Base-by-base conservation (phyloP, 331 rosid genomes). In the Acacia pycnantha region DNA sequence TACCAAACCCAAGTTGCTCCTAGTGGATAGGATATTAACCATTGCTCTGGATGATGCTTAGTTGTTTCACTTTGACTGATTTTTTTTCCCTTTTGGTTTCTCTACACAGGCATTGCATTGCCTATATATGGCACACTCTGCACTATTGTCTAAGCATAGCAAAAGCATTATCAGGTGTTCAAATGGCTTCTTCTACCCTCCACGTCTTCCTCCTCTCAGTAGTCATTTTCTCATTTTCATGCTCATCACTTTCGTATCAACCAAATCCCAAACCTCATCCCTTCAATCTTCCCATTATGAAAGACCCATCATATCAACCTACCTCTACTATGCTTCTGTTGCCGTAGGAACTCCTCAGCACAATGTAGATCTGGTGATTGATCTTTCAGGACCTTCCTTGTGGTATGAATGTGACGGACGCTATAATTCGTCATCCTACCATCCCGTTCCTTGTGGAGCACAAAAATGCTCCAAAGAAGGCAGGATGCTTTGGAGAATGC, bases 381-480 rank as follows among this genome's bases (percentile, higher is more conserved):
- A 84, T 81, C 80, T 87, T n/a, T 40, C 74, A 10, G 84, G 87
- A 26, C 82, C 76, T 46, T 61, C 71, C 51, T 79, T 84, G 0
- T 80, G 87, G 87, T 87, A 87, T 22, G 79, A 51, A 3, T 81
- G 85, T n/a, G 18, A 78, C 41, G 24, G 54, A 4, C 50, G 70
- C 33, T 84, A 87, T 81, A 87, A 81, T 26, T 87, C 90, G 3
- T 86, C 89, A 8, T 67, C 89, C 26, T 86, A 83, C 69, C n/a
- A 0, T 8, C 83, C 85, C 0, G 6, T 83, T 4, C 2, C n/a
- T 14, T 86, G 89, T 74, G 79, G 56, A 76, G 68, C 89, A 18
- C 76, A 77, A n/a, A 9, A 15, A 74, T 86, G 89, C 73, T 76
- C 87, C 2, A 21, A 37, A 0, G 56, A 6, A 27, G 61, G 61